Conservation (phyloP, 768 basidiomycete species). For the Agaricus subrufescens region DNA sequence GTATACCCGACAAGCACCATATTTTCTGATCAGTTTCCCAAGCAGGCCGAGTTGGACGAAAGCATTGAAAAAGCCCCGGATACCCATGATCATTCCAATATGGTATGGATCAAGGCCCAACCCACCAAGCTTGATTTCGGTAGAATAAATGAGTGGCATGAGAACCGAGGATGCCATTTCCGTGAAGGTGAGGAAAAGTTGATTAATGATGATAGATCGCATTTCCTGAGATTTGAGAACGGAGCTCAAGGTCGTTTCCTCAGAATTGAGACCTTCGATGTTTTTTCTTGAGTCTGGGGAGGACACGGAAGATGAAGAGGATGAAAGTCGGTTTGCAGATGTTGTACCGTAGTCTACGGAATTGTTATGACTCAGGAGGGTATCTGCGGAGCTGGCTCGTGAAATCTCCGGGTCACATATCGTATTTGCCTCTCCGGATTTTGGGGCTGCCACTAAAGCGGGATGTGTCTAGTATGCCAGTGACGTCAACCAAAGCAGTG, state of each 20-base stretch:
- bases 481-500: background rate
- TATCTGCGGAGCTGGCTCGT: constrained; percentile 1
- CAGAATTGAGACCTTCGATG: constrained; percentile 4
- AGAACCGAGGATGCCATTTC: constrained; percentile 34
- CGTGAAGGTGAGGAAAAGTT: constrained; percentile 30
- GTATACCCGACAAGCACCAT: constrained; percentile 51
- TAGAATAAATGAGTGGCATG: constrained; percentile 45
- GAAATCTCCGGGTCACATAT: background rate
- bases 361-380: constrained; percentile 2
- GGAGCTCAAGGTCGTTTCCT: constrained; percentile 12
- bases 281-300: background rate
- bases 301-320: constrained; percentile 7
- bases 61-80: constrained; percentile 42
- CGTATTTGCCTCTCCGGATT: background rate
- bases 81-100: constrained; percentile 59
- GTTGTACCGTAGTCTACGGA: constrained; percentile 12
- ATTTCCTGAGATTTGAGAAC: constrained; percentile 25
- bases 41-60: constrained; percentile 48
- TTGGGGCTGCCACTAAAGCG: constrained; percentile 15
- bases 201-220: constrained; percentile 25
- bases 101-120: constrained; percentile 57
- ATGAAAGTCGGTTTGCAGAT: constrained; percentile 2
- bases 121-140: constrained; percentile 56
- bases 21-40: constrained; percentile 42
- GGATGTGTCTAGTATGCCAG: constrained; percentile 25